phyloP scores from a whole-genome alignment of 495 filamentous ascomycete genomes.

The Tuber umbilicatum region DNA sequence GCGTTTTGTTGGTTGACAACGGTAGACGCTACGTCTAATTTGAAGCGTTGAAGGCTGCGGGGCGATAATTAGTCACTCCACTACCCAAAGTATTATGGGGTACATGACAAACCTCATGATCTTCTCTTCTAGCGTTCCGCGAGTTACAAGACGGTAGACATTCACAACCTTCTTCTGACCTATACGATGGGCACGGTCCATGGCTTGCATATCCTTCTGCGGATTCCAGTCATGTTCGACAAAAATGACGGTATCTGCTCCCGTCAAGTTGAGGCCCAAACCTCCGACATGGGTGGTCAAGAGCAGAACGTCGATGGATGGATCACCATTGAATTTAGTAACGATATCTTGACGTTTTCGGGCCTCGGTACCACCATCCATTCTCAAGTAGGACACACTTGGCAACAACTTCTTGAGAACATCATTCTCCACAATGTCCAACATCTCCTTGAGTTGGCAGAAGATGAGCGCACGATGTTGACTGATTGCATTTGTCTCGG shows the following conservation, averaged over 20 bases:
- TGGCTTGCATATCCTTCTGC: slow-evolving; percentile 96
- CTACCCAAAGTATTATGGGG: slow-evolving; percentile 6
- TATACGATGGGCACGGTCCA: slow-evolving; percentile 97
- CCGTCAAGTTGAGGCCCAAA: slow-evolving; percentile 88
- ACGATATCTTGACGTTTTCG: slow-evolving; percentile 90
- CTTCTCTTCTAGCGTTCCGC: slow-evolving; percentile 97
- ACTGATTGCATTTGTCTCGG: slow-evolving; percentile 73
- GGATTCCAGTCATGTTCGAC: slow-evolving; percentile 99
- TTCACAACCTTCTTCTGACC: slow-evolving; percentile 99
- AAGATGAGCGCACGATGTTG: slow-evolving; percentile 94
- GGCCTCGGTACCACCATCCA: slow-evolving; percentile 87
- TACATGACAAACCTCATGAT: slow-evolving; percentile 66
- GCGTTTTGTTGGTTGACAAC: slow-evolving; percentile 99
- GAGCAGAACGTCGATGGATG: slow-evolving; percentile 85
- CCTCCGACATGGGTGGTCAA: slow-evolving; percentile 93
- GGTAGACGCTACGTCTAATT: slow-evolving; percentile 95
- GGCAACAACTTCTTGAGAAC: slow-evolving; percentile 82
- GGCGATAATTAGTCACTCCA: slow-evolving; percentile 12
- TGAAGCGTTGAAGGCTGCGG: slow-evolving; percentile 89
- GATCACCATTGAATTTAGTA: slow-evolving; percentile 96
- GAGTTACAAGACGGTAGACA: slow-evolving; percentile 92
- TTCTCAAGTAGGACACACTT: slow-evolving; percentile 76
- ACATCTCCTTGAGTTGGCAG: slow-evolving; percentile 99
- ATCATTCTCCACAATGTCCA: slow-evolving; percentile 92
- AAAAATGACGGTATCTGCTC: slow-evolving; percentile 97